Percentiles rank a stretch among this genome's conserved stretches.
phyloP scores from a whole-genome alignment of 2,329 filamentous ascomycete species.

The Gyromitra esculenta region DNA sequence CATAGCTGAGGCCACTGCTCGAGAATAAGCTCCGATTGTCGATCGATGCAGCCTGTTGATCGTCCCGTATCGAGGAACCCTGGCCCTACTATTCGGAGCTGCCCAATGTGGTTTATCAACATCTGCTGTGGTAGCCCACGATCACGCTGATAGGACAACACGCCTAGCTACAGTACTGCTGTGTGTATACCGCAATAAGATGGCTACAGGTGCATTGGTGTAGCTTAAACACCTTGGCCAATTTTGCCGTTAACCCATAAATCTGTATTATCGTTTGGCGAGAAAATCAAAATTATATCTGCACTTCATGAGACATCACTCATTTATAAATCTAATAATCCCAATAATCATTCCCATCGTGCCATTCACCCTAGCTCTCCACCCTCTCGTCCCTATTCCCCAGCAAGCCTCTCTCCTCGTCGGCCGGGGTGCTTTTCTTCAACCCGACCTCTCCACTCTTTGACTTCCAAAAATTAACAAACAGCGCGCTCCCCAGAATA shows the following conservation, averaged over 20 bases:
- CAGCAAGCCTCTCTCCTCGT: conserved; percentile 12
- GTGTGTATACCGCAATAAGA: too few species aligned
- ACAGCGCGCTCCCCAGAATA: conserved; percentile 72
- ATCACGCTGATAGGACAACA: too few species aligned
- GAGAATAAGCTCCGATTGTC: background rate
- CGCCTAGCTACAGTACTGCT: too few species aligned
- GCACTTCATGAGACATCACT: conserved; percentile 5
- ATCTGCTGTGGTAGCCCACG: too few species aligned
- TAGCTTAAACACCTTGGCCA: too few species aligned
- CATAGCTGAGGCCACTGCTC: background rate
- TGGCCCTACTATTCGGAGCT: too few species aligned
- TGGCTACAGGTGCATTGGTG: too few species aligned
- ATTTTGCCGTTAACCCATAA: too few species aligned
- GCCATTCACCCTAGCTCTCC: background rate
- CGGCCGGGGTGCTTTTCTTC: background rate
- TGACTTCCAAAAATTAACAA: conserved; percentile 66
- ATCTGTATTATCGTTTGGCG: too few species aligned
- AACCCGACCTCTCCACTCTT: conserved; percentile 1
- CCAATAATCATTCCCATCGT: background rate
- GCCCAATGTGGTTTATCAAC: too few species aligned
- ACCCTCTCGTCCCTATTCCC: background rate
- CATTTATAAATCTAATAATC: background rate
- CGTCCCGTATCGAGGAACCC: background rate
- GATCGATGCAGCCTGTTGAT: background rate
- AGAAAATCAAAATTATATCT: background rate